Percentiles rank a stretch among this genome's conserved stretches.
Evolutionary conservation across 2,329 filamentous ascomycete genomes (phyloP).

Genomic region (Bipolaris oryzae): DNA sequence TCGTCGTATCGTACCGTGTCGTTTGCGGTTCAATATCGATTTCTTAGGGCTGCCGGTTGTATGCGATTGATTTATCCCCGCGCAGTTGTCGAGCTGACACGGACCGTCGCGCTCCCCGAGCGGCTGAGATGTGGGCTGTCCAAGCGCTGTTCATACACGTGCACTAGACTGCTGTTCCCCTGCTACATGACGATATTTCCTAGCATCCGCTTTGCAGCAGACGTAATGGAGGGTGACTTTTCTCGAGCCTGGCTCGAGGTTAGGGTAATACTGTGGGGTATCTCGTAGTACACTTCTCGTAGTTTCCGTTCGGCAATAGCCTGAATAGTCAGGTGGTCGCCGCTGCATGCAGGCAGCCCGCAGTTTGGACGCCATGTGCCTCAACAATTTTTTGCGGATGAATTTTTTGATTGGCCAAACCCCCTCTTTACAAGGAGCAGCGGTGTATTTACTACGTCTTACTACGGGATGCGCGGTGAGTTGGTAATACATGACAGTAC

Average conservation of each 20-base stretch:
- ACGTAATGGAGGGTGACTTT: slow-evolving; percentile 2
- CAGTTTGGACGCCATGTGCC: slow-evolving; percentile 34
- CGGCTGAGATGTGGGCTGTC: slow-evolving; percentile 19
- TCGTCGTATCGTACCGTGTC: slow-evolving; percentile 11
- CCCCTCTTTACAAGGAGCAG: slow-evolving; percentile 35
- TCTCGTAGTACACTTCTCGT: slow-evolving; percentile 23
- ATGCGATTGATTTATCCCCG: slow-evolving; percentile 12
- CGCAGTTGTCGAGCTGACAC: slow-evolving; percentile 26
- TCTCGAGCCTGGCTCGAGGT: slow-evolving; percentile 7
- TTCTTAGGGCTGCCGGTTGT: slow-evolving; percentile 17
- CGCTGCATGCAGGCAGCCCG: slow-evolving; percentile 31
- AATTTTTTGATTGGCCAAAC: slow-evolving; percentile 35
- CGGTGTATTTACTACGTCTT: slow-evolving; percentile 34
- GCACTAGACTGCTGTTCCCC: slow-evolving; percentile 18
- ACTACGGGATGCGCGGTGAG: slow-evolving; percentile 34
- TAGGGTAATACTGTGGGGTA: slow-evolving; percentile 18
- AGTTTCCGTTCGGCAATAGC: slow-evolving; percentile 21
- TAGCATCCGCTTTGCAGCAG: slow-evolving; percentile 4
- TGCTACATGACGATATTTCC: slow-evolving; percentile 14
- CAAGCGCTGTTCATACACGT: slow-evolving; percentile 27
- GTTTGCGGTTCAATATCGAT: slow-evolving; percentile 22
- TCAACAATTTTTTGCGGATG: slow-evolving; percentile 32
- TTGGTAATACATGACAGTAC: slow-evolving; percentile 31
- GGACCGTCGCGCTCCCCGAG: slow-evolving; percentile 31
- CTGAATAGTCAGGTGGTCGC: slow-evolving; percentile 41